Conservation (phyloP, 2,329 filamentous ascomycete genomes). For the Zelopaecilomyces penicillatus region DNA sequence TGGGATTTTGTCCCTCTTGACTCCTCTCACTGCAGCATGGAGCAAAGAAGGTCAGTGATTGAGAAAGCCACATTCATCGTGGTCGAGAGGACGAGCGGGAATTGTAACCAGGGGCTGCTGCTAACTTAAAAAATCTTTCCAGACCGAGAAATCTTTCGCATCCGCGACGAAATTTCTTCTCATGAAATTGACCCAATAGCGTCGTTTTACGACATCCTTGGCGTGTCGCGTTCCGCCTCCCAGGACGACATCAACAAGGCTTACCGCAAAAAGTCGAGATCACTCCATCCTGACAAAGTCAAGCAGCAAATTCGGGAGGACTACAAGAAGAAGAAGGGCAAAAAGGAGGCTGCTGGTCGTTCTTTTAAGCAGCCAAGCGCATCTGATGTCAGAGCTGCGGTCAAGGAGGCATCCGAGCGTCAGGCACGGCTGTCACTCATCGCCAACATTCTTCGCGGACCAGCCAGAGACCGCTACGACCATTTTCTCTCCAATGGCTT, state of each 20-base stretch:
- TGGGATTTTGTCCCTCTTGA: conserved; percentile 60
- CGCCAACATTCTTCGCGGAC: conserved; percentile 74
- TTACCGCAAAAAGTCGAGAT: conserved; percentile 78
- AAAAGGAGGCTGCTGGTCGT: conserved; percentile 49
- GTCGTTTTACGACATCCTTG: conserved; percentile 93
- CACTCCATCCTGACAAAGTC: conserved; percentile 92
- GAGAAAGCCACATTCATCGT: conserved; percentile 17
- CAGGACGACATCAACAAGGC: conserved; percentile 89
- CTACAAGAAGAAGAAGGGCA: conserved; percentile 43
- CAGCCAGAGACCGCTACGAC: conserved; percentile 80
- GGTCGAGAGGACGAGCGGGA: background rate
- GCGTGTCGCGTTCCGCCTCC: conserved; percentile 61
- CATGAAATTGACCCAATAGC: conserved; percentile 69
- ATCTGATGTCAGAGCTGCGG: conserved; percentile 65
- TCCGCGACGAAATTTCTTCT: conserved; percentile 76
- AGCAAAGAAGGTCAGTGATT: conserved; percentile 62
- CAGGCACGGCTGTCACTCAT: conserved; percentile 81
- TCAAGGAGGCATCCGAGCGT: conserved; percentile 73
- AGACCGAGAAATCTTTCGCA: conserved; percentile 97
- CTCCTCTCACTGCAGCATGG: conserved; percentile 66
- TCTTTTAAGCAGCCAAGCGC: conserved; percentile 64
- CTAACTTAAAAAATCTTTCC: conserved; percentile 2
- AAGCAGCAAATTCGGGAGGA: conserved; percentile 72
- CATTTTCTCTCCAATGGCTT: conserved; percentile 91
- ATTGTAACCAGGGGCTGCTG: background rate